A percentile compares a stretch with the other conserved stretches of the same genome.
phyloP scores from a whole-genome alignment of 805 yeast genomes.

The Candida suzukii region DNA sequence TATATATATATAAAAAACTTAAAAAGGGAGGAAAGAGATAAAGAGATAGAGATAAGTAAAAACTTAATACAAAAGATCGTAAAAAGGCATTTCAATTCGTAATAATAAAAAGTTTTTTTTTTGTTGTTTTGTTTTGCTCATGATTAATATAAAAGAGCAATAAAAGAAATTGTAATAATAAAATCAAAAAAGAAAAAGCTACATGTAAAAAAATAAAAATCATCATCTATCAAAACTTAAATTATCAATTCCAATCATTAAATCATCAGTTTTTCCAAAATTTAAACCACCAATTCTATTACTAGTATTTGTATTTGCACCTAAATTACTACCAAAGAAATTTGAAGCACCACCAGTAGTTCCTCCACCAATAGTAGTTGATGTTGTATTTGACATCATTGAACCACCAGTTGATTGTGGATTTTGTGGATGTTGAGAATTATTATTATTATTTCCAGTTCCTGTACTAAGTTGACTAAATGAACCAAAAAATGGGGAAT shows the following conservation, averaged over 20 bases:
- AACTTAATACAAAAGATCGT: no score
- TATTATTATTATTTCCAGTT: not conserved
- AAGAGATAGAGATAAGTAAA: no score
- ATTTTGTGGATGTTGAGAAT: slow-evolving; percentile 7
- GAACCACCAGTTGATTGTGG: slow-evolving; percentile 23
- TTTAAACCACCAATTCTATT: not conserved
- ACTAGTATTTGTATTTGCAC: not conserved
- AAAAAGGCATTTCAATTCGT: no score
- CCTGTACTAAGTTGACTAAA: not conserved
- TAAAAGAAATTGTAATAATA: no score
- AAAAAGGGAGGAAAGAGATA: no score
- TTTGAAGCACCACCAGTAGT: not conserved
- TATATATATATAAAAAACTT: no score
- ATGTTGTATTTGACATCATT: slow-evolving; percentile 5
- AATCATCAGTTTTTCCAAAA: slow-evolving; percentile 15
- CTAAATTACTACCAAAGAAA: not conserved
- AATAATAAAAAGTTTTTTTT: no score
- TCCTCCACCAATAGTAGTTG: not conserved
- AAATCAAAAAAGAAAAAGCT: no score
- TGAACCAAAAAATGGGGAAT: not conserved
- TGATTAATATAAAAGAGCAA: no score
- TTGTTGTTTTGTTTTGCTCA: no score
- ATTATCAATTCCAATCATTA: slow-evolving; percentile 21
- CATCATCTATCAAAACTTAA: slow-evolving; percentile 16
- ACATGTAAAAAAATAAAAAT: no score